Evolutionary conservation across 2,329 filamentous ascomycete genomes (phyloP), one percentile per base, ranked within the genome.

Genomic region (Ilyonectria destructans): DNA sequence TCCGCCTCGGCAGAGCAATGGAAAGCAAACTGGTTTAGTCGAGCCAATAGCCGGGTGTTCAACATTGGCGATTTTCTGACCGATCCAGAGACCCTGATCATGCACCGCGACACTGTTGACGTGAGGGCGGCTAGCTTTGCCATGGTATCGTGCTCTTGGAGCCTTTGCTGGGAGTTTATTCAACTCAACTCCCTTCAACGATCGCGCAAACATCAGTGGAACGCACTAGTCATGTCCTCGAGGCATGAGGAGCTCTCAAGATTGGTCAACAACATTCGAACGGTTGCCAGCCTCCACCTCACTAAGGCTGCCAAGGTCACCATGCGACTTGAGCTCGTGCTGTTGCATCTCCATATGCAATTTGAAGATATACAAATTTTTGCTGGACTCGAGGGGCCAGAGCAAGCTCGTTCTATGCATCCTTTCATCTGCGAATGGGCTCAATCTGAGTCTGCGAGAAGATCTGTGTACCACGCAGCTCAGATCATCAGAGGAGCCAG

Each of bases 291-390:
- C 7, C 9, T 69, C 2, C 56, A 55, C 2, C 40, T 17, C 19
- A 26, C 45, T 5, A 49, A 61, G 12, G 3, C 26, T 2, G 21
- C 33, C 0, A 19, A 82, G 43, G 75, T 80, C 0, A 69, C 71
- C 2, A 74, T 84, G 35, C 65, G 80, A 0, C 74, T 80, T 1
- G 79, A 84, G 48, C 72, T 79, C 2, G 74, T 78, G 4, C 74
- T 78, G 0, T 74, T 84, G 40, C 79, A 82, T 7, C 73, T 85
- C 0, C 75, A 84, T 35, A 80, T 82, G 62, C 82, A 83, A 0
- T 77, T 85, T 0, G 83, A 84, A 31, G 80, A 82, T 6, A 75
- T 85, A 0, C 82, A 85, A 12, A 76, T 82, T 1, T 82, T 84
- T 23, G 82, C 82, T 0, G 83, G 83, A 4, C 83, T 83, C 54